phyloP scores from a whole-genome alignment of 192 early-diverging fungal genomes.

The Neocallimastix lanati region DNA sequence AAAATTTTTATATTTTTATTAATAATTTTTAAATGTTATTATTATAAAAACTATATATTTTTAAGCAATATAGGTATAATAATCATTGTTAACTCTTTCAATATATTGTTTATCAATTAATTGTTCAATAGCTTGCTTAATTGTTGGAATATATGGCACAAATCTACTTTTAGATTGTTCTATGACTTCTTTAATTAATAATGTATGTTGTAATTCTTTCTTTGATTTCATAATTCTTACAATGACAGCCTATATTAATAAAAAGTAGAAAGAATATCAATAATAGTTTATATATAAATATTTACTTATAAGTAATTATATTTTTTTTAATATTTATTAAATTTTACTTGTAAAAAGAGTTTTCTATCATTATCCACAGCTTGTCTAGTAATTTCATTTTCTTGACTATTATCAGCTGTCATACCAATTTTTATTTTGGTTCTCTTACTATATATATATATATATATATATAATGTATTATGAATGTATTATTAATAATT shows the following conservation, averaged over 20 bases:
- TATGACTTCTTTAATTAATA: slow-evolving; percentile 58
- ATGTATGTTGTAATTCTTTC: slow-evolving; percentile 38
- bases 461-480: too few species aligned
- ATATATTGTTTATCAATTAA: slow-evolving; percentile 73
- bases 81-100: slow-evolving; percentile 35
- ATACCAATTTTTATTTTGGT: slow-evolving; percentile 60
- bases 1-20: too few species aligned
- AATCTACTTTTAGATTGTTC: slow-evolving; percentile 49
- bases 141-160: slow-evolving; percentile 43
- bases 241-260: slow-evolving; percentile 43
- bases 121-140: slow-evolving; percentile 72
- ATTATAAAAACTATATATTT: too few species aligned
- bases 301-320: too few species aligned
- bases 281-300: too few species aligned
- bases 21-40: too few species aligned
- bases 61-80: slow-evolving; percentile 51
- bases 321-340: neutral
- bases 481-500: too few species aligned
- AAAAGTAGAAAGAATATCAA: too few species aligned
- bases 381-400: slow-evolving; percentile 30
- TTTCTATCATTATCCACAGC: slow-evolving; percentile 63
- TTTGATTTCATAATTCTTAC: slow-evolving; percentile 75
- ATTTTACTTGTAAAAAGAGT: slow-evolving; percentile 42
- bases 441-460: slow-evolving; percentile 49
- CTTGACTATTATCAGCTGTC: slow-evolving; percentile 32